phyloP scores from a whole-genome alignment of 148 eudicot species.

The Persicaria tinctoria region DNA sequence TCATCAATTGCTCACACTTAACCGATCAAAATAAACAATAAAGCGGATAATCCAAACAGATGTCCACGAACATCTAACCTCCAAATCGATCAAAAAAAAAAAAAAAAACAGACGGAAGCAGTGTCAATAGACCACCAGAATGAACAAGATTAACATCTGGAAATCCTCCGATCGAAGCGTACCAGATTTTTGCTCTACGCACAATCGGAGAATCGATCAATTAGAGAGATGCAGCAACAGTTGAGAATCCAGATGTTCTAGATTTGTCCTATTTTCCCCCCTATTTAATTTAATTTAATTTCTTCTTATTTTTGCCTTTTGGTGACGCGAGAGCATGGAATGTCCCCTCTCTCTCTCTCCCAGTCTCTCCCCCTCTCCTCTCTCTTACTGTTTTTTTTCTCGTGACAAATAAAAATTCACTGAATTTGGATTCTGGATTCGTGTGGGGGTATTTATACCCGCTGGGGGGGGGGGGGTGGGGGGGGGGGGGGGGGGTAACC shows the following conservation, averaged over 20 bases:
- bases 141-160: conserved; percentile 1
- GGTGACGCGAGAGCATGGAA: conserved; percentile 6
- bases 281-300: neutral
- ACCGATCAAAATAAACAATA: neutral
- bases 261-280: neutral
- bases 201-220: neutral
- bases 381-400: neutral
- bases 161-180: neutral
- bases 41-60: neutral
- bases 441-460: neutral
- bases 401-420: neutral
- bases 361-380: neutral
- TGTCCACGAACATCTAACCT: neutral
- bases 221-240: neutral
- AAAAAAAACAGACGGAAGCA: neutral
- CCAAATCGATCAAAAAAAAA: neutral
- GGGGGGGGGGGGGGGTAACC: neutral
- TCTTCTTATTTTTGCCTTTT: neutral
- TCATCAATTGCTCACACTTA: neutral
- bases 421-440: neutral
- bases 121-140: neutral
- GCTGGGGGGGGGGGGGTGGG: neutral
- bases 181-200: neutral
- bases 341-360: neutral
- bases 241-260: neutral